Evolutionary conservation across 2,329 filamentous ascomycete species (phyloP), one percentile per base, ranked within the genome.

Genomic region (Fusarium bactridioides): DNA sequence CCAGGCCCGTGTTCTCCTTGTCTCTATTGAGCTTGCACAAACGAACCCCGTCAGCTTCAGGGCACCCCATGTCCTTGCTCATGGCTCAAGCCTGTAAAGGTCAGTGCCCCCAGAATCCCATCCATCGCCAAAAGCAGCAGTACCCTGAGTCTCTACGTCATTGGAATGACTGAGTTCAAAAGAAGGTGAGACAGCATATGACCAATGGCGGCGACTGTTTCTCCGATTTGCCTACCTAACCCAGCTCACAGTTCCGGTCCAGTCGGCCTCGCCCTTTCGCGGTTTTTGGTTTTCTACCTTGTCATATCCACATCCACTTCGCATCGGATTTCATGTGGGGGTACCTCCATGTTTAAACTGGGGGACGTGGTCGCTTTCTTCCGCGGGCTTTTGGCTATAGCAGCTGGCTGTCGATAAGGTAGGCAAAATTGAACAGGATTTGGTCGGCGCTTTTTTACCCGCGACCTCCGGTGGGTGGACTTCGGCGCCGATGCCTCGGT

Each of bases 321-420:
- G 43, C 48, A 70, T 77, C 75, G 75, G 75, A 50, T 57, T 76
- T 69, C 75, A 72, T 75, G 75, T 77, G 72, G 74, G 72, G 68
- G 44, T 29, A 31, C 63, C 19, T 33, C 65, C 37, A 68, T 68
- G 57, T 23, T 62, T 55, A 73, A 73, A 72, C 70, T 48, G 67
- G 60, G 58, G 64, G 64, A 45, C 33, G 43, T 58, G 48, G 59
- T 55, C 61, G 61, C 48, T 55, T 63, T 64, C 61, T 69, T 73
- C 70, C 67, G 73, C 64, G 62, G 62, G 43, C 43, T 56, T 54
- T 45, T 56, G 56, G 19, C 68, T 45, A 15, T 45, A 37, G 9
- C 51, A 56, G 25, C 60, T 63, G 44, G 38, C 62, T 63, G 44
- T 56, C 23, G 11, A 57, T n/a, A 29, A 29, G 25, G 44, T 21